Evolutionary conservation across 2,329 filamentous ascomycete species (phyloP).

Genomic region (Talaromyces marneffei): DNA sequence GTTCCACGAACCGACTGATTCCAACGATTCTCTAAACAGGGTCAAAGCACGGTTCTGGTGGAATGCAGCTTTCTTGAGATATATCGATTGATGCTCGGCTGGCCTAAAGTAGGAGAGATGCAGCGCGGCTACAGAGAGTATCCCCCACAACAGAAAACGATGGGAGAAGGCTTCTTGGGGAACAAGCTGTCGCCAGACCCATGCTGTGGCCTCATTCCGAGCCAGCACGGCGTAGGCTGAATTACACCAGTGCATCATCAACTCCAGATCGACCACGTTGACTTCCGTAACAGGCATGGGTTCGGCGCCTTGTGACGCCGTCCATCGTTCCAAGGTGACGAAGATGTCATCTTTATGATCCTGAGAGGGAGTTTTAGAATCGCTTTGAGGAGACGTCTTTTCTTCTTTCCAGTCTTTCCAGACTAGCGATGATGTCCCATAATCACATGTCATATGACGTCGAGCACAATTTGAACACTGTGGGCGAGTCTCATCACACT

Average conservation of each 20-base stretch:
- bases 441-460: constrained; percentile 21
- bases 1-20: constrained; percentile 30
- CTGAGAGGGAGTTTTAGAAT: background rate
- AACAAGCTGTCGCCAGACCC: constrained; percentile 29
- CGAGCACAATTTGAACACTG: constrained; percentile 23
- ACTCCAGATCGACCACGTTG: constrained; percentile 42
- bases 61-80: constrained; percentile 32
- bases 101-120: constrained; percentile 29
- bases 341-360: background rate
- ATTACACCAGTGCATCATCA: constrained; percentile 37
- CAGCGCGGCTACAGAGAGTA: constrained; percentile 30
- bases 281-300: constrained; percentile 22
- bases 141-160: constrained; percentile 34
- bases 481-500: constrained; percentile 26
- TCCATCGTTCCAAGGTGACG: constrained; percentile 1
- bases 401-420: constrained; percentile 6
- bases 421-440: constrained; percentile 11
- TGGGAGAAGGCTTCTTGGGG: constrained; percentile 31
- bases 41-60: constrained; percentile 32
- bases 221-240: constrained; percentile 28
- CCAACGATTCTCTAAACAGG: constrained; percentile 30
- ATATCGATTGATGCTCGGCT: constrained; percentile 22
- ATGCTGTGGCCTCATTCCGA: constrained; percentile 26
- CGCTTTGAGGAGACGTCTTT: background rate
- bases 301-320: constrained; percentile 16